phyloP scores from a whole-genome alignment of 345 rosid genomes.

The Citrus unshiu region DNA sequence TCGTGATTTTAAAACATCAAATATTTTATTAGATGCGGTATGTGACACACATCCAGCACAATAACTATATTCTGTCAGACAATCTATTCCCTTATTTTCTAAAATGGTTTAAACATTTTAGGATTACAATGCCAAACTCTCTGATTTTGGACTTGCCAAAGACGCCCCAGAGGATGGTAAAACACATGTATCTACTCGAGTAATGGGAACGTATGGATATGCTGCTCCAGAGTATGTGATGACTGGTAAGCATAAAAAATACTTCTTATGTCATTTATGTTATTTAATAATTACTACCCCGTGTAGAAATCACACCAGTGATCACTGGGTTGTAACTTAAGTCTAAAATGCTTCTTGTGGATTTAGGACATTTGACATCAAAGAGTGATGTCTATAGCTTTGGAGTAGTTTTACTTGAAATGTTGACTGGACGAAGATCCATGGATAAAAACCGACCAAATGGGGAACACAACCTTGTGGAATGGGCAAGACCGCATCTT shows the following conservation, averaged over 20 bases:
- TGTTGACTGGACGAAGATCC: slow-evolving; percentile 77
- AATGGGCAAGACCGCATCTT: slow-evolving; percentile 91
- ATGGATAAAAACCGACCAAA: slow-evolving; percentile 93
- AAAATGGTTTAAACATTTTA: slow-evolving; percentile 23
- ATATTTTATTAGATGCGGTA: slow-evolving; percentile 75
- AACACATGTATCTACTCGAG: slow-evolving; percentile 81
- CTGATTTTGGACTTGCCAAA: slow-evolving; percentile 87
- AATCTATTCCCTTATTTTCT: neutral
- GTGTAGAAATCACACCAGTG: neutral
- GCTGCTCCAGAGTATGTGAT: slow-evolving; percentile 90
- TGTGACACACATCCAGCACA: slow-evolving; percentile 1
- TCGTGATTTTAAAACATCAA: slow-evolving; percentile 84
- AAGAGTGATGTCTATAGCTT: slow-evolving; percentile 88
- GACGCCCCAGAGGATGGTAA: slow-evolving; percentile 83
- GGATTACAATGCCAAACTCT: slow-evolving; percentile 87
- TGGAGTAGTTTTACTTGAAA: slow-evolving; percentile 84
- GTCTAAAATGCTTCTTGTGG: slow-evolving; percentile 14
- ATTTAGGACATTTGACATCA: slow-evolving; percentile 66
- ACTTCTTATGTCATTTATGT: neutral
- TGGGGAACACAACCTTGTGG: slow-evolving; percentile 91
- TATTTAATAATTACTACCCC: neutral
- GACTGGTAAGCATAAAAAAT: slow-evolving; percentile 52
- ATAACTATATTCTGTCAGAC: neutral
- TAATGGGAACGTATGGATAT: slow-evolving; percentile 87
- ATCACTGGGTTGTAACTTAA: neutral